Evolutionary conservation across 108 stramenopile species (phyloP).

Genomic region (Mediolabrus comicus): DNA sequence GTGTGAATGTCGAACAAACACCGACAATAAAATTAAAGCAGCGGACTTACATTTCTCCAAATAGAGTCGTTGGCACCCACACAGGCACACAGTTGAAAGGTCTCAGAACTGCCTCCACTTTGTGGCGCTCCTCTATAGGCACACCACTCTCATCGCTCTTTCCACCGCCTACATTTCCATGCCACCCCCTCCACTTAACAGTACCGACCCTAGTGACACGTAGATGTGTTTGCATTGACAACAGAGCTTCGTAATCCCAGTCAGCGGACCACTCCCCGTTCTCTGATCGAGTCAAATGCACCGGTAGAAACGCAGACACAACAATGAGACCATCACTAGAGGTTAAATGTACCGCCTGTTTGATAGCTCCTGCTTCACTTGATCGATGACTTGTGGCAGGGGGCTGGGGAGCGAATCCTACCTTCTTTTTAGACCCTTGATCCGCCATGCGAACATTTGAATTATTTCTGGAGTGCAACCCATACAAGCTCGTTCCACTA

Average conservation of each 20-base stretch:
- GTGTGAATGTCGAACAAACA: background rate
- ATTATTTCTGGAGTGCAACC: slow-evolving; percentile 9
- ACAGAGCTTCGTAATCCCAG: slow-evolving; percentile 96
- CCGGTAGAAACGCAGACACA: slow-evolving; percentile 86
- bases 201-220: slow-evolving; percentile 91
- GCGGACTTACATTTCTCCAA: slow-evolving; percentile 81
- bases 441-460: slow-evolving; percentile 4
- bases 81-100: slow-evolving; percentile 97
- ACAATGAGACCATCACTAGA: slow-evolving; percentile 87
- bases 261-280: slow-evolving; percentile 75
- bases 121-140: slow-evolving; percentile 73
- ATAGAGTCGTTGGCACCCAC: slow-evolving; percentile 83
- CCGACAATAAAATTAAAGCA: background rate
- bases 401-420: slow-evolving; percentile 74
- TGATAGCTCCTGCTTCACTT: slow-evolving; percentile 1
- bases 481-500: slow-evolving; percentile 16
- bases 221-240: slow-evolving; percentile 91
- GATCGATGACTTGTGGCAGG: slow-evolving; percentile 19
- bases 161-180: slow-evolving; percentile 69
- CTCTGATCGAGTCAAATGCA: slow-evolving; percentile 67
- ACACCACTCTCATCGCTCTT: slow-evolving; percentile 75
- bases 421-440: slow-evolving; percentile 57
- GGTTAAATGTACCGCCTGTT: slow-evolving; percentile 69
- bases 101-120: slow-evolving; percentile 86
- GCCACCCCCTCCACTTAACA: slow-evolving; percentile 92